Evolutionary conservation across 805 yeast genomes (phyloP), one percentile per base, ranked within the genome.

Genomic region (Metschnikowia henanensis): DNA sequence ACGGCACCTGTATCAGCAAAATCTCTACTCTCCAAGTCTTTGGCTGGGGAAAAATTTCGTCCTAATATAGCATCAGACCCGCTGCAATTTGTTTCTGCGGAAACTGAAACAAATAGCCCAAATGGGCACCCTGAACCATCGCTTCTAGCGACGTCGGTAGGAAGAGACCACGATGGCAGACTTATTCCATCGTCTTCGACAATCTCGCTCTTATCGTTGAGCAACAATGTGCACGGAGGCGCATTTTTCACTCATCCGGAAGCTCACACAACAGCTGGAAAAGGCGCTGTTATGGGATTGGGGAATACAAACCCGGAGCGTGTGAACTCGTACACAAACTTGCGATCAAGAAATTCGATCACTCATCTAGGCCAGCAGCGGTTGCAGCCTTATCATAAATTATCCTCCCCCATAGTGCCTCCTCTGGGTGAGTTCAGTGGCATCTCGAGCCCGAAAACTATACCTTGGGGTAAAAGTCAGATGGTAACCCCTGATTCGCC

Each of bases 401-500:
- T 65, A 30, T 53, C 69, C 4, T 62, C 71, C 9, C 46, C 51
- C 2, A 33, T 37, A 9, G 35, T 45, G 12, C 43, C 52, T 5
- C 17, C 47, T 8, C 38, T 22, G 17, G 41, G 41, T 15, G 57
- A 53, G 18, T 49, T 53, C 20, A n/a, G 41, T n/a, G 22, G 42
- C 5, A 31, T 50, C 12, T 34, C 53, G 2, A 52, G 55, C 26
- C 57, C 60, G 20, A 66, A 65, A 38, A 56, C 58, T 44, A 66
- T 67, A 17, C 72, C 73, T 6, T 56, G 60, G 33, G 46, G 32
- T 7, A 46, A 49, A 36, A 45, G 49, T 41, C 47, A 25, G 37
- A 40, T 39, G 45, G 29, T 35, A 29, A 56, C 61, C 9, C 82
- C 83, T 0, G 81, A 75, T 40, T 76, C 81, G 1, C 83, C 83